phyloP scores from a whole-genome alignment of 202 grass and related monocot species.

The Eragrostis tef region DNA sequence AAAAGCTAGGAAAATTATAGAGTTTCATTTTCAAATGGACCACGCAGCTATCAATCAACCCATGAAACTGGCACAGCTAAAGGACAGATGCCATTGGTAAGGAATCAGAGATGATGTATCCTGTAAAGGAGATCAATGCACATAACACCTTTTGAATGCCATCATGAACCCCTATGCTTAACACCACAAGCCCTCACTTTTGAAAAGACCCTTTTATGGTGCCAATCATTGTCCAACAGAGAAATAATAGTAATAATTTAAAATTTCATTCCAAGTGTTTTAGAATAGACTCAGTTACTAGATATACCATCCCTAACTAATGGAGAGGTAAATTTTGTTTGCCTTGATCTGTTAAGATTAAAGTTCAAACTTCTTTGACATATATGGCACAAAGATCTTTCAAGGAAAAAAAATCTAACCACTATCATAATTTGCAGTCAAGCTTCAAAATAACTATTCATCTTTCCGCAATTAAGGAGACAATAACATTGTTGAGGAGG shows the following conservation, averaged over 20 bases:
- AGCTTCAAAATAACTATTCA: conserved; percentile 7
- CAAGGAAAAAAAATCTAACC: conserved; percentile 18
- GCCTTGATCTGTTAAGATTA: background rate
- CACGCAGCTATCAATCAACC: conserved; percentile 37
- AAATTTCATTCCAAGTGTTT: conserved; percentile 21
- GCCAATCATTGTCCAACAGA: conserved; percentile 46
- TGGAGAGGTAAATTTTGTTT: background rate
- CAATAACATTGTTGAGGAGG: background rate
- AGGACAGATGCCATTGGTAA: conserved; percentile 44
- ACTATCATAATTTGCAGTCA: background rate
- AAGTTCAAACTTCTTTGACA: conserved; percentile 13
- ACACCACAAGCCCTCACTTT: conserved; percentile 46
- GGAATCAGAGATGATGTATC: conserved; percentile 45
- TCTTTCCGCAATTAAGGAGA: background rate
- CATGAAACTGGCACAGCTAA: conserved; percentile 32
- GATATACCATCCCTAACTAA: conserved; percentile 32
- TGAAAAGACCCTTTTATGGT: conserved; percentile 42
- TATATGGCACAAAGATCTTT: background rate
- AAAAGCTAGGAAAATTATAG: conserved; percentile 25
- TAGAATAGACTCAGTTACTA: background rate
- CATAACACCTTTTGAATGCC: conserved; percentile 40
- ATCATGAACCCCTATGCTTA: conserved; percentile 52
- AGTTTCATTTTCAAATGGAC: conserved; percentile 53
- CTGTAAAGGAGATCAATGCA: conserved; percentile 55
- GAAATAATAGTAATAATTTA: conserved; percentile 9